A percentile compares a stretch with the other conserved stretches of the same genome.
Evolutionary conservation across 2,329 filamentous ascomycete species (phyloP).

Genomic region (Phaeomoniella chlamydospora): DNA sequence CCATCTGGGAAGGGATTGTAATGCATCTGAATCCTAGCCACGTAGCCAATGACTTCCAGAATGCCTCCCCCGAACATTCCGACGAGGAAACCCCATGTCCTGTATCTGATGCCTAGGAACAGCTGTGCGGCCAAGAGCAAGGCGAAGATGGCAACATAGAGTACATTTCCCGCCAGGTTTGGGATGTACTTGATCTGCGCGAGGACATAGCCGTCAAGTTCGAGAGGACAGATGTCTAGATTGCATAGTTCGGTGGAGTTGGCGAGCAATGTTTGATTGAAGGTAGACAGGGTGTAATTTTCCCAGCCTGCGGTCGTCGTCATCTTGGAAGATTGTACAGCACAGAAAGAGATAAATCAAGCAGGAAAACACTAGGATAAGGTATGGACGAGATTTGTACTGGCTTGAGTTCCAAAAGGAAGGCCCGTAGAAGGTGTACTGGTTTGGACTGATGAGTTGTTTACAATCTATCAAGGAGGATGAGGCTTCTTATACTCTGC

Average conservation of each 20-base stretch:
- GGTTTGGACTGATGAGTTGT: too few relatives aligned
- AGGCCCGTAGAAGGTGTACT: too few relatives aligned
- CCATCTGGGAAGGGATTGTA: slow-evolving; percentile 28
- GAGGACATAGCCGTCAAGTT: not conserved
- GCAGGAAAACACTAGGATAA: too few relatives aligned
- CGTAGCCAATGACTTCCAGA: slow-evolving; percentile 46
- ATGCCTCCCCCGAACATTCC: slow-evolving; percentile 39
- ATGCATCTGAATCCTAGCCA: slow-evolving; percentile 40
- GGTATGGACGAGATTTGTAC: too few relatives aligned
- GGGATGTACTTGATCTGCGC: slow-evolving; percentile 29
- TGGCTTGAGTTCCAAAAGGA: too few relatives aligned
- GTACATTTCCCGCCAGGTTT: slow-evolving; percentile 35
- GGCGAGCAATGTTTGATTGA: not conserved
- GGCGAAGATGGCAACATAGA: slow-evolving; percentile 37
- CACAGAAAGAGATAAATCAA: too few relatives aligned
- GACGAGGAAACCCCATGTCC: slow-evolving; percentile 35
- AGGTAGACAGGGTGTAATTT: not conserved
- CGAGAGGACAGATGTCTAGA: not conserved
- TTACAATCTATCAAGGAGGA: too few relatives aligned
- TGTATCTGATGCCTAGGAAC: slow-evolving; percentile 28
- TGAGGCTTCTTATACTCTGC: too few relatives aligned
- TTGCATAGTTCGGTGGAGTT: not conserved
- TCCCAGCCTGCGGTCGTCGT: not conserved
- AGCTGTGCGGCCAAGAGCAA: slow-evolving; percentile 26
- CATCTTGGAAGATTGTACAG: too few relatives aligned